phyloP scores from a whole-genome alignment of 768 basidiomycete species.

The Sistotremastrum niveocremeum region DNA sequence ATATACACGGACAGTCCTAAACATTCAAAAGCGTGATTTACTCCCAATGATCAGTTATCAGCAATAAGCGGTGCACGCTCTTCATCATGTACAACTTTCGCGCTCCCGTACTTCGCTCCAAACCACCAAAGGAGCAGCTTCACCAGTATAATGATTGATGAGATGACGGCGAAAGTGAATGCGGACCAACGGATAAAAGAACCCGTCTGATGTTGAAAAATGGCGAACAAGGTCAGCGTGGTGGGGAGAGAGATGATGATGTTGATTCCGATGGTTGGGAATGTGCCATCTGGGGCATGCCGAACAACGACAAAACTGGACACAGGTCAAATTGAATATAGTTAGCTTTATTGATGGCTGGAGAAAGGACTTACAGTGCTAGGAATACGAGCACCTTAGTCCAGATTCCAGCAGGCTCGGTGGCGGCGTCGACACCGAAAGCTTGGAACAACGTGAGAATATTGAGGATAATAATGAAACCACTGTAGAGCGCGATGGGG shows the following conservation, averaged over 20 bases:
- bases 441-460: slow-evolving; percentile 77
- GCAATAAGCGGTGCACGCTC: slow-evolving; percentile 77
- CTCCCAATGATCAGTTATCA: slow-evolving; percentile 4
- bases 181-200: slow-evolving; percentile 87
- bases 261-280: slow-evolving; percentile 82
- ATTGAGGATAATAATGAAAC: slow-evolving; percentile 79
- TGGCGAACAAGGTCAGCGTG: slow-evolving; percentile 86
- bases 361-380: slow-evolving; percentile 42
- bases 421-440: slow-evolving; percentile 66
- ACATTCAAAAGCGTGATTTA: too few species aligned
- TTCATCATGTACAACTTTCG: slow-evolving; percentile 63
- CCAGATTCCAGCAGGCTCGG: slow-evolving; percentile 63
- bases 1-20: too few species aligned
- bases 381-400: slow-evolving; percentile 95
- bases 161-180: slow-evolving; percentile 72
- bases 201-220: slow-evolving; percentile 62
- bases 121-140: slow-evolving; percentile 54
- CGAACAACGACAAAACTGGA: slow-evolving; percentile 58
- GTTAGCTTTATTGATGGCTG: background rate
- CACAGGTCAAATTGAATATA: slow-evolving; percentile 1
- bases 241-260: slow-evolving; percentile 86
- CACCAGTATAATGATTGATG: slow-evolving; percentile 61
- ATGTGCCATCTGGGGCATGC: slow-evolving; percentile 84
- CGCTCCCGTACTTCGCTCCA: slow-evolving; percentile 25
- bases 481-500: slow-evolving; percentile 92